Evolutionary conservation across 2,329 filamentous ascomycete species (phyloP), one percentile per base, ranked within the genome.

Genomic region (Periconia digitata): DNA sequence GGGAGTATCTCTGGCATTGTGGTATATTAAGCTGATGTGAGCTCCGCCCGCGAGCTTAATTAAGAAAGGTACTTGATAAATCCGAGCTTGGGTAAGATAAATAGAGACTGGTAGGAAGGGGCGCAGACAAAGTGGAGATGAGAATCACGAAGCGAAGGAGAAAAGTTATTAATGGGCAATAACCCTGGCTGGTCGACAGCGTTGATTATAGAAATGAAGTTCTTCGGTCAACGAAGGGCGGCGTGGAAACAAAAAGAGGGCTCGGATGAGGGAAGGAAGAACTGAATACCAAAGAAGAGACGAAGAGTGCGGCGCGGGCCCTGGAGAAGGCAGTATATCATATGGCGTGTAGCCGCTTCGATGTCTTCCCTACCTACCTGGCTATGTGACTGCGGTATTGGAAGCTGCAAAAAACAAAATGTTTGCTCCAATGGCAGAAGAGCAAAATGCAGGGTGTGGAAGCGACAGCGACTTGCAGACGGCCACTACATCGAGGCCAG

Each of bases 151-250:
- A 56, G 57, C 38, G 54, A 52, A 53, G 52, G 43, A 47, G 44
- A 18, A 43, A 39, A 44, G 46, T 57, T 66, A 67, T 71, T 68
- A 67, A 59, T 48, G 65, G 67, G 66, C 62, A 56, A 67, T 62
- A 64, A 63, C 64, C 68, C 66, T 52, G 44, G 57, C 68, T 70
- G 75, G 60, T 77, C 75, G 73, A 76, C 75, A 73, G 75, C 64
- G 8, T 56, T 56, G 62, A 56, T 60, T 47, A 59, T 63, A 60
- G 62, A 62, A 66, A 67, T 59, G 60, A 59, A 59, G 60, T 60
- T 63, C 72, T 73, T 74, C 74, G 74, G 65, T 75, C 73, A 74
- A 76, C 74, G 74, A 74, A 72, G 64, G 53, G 35, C 53, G 52
- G 51, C 51, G 47, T 45, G 49, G 37, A 53, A 32, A 32, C n/a